Evolutionary conservation across 305 asterid genomes (phyloP).

Genomic region (Fraxinus nigra): DNA sequence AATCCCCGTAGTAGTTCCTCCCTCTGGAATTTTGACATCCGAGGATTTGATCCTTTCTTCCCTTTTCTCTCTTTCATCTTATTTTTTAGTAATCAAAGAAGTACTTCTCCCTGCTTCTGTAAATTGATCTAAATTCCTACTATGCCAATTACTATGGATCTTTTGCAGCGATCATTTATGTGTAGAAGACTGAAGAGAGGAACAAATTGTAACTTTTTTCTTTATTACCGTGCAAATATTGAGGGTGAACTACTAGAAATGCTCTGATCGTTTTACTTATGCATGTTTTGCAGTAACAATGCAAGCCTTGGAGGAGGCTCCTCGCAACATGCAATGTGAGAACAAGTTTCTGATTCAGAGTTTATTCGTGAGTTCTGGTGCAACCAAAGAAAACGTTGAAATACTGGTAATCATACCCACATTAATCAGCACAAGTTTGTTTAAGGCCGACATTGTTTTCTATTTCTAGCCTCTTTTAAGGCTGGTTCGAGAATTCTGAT

Average conservation of each 20-base stretch:
- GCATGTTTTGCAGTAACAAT: slow-evolving; percentile 31
- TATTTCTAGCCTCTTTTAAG: neutral
- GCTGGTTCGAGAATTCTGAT: neutral
- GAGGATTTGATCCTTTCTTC: neutral
- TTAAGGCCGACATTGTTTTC: neutral
- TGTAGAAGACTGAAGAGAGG: neutral
- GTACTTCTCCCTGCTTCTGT: neutral
- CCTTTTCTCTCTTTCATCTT: neutral
- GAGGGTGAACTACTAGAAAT: neutral
- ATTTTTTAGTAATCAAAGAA: neutral
- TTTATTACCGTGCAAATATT: neutral
- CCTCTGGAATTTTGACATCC: neutral
- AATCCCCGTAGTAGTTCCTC: too few species aligned
- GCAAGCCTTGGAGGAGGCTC: slow-evolving; percentile 34
- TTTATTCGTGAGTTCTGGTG: slow-evolving; percentile 22
- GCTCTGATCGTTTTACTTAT: neutral
- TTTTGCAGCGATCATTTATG: neutral
- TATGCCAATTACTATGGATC: neutral
- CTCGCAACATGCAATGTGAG: slow-evolving; percentile 33
- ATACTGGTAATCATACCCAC: slow-evolving; percentile 27
- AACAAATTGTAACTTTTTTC: neutral
- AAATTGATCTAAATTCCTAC: neutral
- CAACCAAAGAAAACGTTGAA: slow-evolving; percentile 11
- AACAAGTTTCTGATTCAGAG: slow-evolving; percentile 42
- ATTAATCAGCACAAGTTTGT: neutral